Evolutionary conservation across 305 asterid genomes (phyloP).

Genomic region (Fraxinus latifolia): DNA sequence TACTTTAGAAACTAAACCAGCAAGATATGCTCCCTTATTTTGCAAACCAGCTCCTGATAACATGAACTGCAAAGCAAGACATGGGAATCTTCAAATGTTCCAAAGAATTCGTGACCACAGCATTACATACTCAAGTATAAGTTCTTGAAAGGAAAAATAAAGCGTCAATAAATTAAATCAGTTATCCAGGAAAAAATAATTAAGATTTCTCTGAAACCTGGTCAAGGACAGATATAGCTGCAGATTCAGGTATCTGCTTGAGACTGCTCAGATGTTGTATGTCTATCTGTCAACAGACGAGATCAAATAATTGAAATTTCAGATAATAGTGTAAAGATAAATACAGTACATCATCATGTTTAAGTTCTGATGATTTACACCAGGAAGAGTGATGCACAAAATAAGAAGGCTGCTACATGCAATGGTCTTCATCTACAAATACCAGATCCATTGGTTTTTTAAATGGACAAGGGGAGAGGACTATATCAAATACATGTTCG

Average conservation of each 20-base stretch:
- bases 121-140: slow-evolving; percentile 5
- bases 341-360: slow-evolving; percentile 3
- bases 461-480: slow-evolving; percentile 2
- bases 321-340: slow-evolving; percentile 4
- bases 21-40: slow-evolving; percentile 70
- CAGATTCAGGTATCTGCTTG: slow-evolving; percentile 63
- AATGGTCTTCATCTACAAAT: slow-evolving; percentile 1
- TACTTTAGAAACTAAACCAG: slow-evolving; percentile 73
- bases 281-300: slow-evolving; percentile 59
- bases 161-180: background rate
- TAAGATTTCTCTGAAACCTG: slow-evolving; percentile 51
- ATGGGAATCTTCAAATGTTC: slow-evolving; percentile 16
- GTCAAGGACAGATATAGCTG: slow-evolving; percentile 79
- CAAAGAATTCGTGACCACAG: slow-evolving; percentile 7
- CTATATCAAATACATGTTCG: background rate
- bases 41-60: slow-evolving; percentile 63
- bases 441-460: background rate
- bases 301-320: slow-evolving; percentile 1
- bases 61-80: slow-evolving; percentile 61
- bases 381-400: background rate
- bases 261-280: slow-evolving; percentile 55
- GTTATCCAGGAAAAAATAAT: slow-evolving; percentile 9
- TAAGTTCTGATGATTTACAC: background rate
- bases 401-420: slow-evolving; percentile 14
- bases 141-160: slow-evolving; percentile 2